Base-by-base conservation (phyloP, 257 asterid genomes). In the Capsicum baccatum region DNA sequence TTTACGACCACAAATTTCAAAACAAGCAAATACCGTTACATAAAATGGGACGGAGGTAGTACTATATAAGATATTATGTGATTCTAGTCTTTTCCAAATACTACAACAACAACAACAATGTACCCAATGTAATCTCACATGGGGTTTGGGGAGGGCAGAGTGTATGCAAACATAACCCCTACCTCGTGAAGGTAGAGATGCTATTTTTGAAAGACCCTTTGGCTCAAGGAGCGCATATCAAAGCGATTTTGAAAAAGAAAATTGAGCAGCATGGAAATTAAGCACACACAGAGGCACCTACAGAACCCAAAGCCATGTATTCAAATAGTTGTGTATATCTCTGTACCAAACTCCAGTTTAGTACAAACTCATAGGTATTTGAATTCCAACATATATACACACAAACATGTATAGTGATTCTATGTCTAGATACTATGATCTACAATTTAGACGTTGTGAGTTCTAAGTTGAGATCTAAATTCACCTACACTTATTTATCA, bases 381-480 rank as follows among this genome's bases (percentile, higher is more conserved):
- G 81, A 26, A 78, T 52, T 74, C 17, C 19, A 12, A 1, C 8
- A 76, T 76, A 54, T 54, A 26, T 33, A 26, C 8, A 26, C 44
- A 39, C 44, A 39, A 11, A 11, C 47, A 26, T 74, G 11, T 74
- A 74, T 50, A 11, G 47, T 19, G 6, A 47, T 47, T 19, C 8
- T 71, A 47, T n/a, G 79, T 10, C 47, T 47, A 47, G 35, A 71
- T n/a, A 50, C 81, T 12, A 13, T 2, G 62, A 52, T 78, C 64
- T 15, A 78, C 21, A 52, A 78, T 76, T 69, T 69, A 39, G 78
- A 69, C 33, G 55, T 69, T 9, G 78, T 39, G 78, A 69, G 14
- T 69, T 69, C 78, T 69, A 69, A 69, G 78, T 69, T 69, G 78
- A 69, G 78, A 69, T 69, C 79, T 69, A 69, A 69, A 9, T 69